Evolutionary conservation across 345 rosid genomes (phyloP), one percentile per base, ranked within the genome.

Genomic region (thale cress (Arabidopsis thaliana)): DNA sequence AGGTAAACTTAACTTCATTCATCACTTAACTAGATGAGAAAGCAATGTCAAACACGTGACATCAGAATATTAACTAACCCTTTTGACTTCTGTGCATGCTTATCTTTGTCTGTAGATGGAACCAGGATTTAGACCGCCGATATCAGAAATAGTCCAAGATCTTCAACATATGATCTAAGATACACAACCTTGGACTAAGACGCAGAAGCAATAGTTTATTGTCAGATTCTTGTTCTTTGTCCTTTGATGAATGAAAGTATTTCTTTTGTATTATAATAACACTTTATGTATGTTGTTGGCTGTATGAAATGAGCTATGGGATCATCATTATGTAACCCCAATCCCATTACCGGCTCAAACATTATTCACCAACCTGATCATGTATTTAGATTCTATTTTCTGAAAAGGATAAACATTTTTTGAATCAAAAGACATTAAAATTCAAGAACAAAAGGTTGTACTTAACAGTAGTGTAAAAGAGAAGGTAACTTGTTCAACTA

Each of bases 61-160:
- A 16, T 16, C 9, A 22, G 24, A 46, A 24, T 14, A 30, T 12
- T 2, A 32, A 42, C 23, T 32, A 42, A 45, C 32, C 58, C 1
- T 7, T 55, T 65, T 36, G 56, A n/a, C 41, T 32, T 65, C 23
- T 45, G 2, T 66, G 50, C 33, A 12, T 57, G 55, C 9, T 73
- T 10, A 53, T 73, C 6, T 45, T 44, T 13, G 24, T 65, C 2
- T 28, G 4, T 52, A 94, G 97, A 78, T 80, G 79, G 97, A 90
- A 71, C 96, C 98, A 1, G 95, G 91, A 74, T 94, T 94, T 69
- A 81, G 98, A 84, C 98, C 97, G 24, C 83, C 81, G 0, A 82
- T 87, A 66, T 94, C 98, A 14, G 98, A 94, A 83, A 79, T 94
- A 20, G 93, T 90, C 42, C 97, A 94, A 78, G 96, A 91, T 78